phyloP scores from a whole-genome alignment of 148 eudicot genomes.

The Rhododendron henanense region DNA sequence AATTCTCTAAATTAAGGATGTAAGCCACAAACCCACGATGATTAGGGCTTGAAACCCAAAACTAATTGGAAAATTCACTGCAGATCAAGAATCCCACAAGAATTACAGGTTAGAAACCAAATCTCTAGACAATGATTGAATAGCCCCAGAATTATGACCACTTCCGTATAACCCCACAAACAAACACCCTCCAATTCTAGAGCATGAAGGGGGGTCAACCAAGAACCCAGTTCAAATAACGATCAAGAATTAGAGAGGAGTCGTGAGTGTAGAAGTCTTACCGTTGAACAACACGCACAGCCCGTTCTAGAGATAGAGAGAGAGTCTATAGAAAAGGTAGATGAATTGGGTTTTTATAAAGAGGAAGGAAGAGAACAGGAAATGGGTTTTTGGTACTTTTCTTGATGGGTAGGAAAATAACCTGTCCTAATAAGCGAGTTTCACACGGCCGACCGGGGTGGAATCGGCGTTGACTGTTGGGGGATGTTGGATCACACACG shows the following conservation, averaged over 20 bases:
- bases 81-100: not conserved
- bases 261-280: not conserved
- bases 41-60: not conserved
- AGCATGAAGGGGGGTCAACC: not conserved
- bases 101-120: not conserved
- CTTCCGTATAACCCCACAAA: not conserved
- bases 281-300: slow-evolving; percentile 5
- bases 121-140: not conserved
- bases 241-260: slow-evolving; percentile 6
- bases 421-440: not conserved
- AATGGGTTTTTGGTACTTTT: not conserved
- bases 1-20: not conserved
- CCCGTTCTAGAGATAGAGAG: not conserved
- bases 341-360: not conserved
- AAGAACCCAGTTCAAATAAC: not conserved
- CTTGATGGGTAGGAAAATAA: not conserved
- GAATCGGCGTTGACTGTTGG: not conserved
- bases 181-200: slow-evolving; percentile 8
- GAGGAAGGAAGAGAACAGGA: not conserved
- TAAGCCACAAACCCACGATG: not conserved
- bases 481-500: not conserved
- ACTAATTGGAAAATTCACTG: not conserved
- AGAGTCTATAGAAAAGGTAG: not conserved
- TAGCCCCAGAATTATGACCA: not conserved
- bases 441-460: not conserved